phyloP scores from a whole-genome alignment of 768 basidiomycete genomes.

The Mycena crocata region DNA sequence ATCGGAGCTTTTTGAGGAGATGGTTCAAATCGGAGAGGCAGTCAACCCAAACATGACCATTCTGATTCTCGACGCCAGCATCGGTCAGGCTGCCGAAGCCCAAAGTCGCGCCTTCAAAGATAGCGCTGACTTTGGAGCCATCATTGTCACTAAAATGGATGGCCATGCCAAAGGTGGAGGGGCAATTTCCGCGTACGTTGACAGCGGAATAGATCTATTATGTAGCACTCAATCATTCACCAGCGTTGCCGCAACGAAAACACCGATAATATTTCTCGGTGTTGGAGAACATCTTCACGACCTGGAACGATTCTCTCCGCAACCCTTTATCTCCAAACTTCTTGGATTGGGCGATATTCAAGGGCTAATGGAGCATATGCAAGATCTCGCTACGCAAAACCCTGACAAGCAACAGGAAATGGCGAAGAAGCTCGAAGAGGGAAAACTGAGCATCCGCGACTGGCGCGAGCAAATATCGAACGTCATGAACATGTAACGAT shows the following conservation, averaged over 20 bases:
- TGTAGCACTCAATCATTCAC: constrained; percentile 11
- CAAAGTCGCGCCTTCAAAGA: constrained; percentile 98
- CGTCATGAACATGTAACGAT: constrained; percentile 95
- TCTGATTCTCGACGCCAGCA: constrained; percentile 95
- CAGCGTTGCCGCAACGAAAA: constrained; percentile 98
- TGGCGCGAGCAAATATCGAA: constrained; percentile 98
- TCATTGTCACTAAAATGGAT: constrained; percentile 99
- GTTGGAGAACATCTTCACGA: constrained; percentile 98
- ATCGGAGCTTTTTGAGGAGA: constrained; percentile 95
- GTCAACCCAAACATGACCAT: constrained; percentile 98
- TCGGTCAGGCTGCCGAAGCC: constrained; percentile 98
- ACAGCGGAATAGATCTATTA: not conserved
- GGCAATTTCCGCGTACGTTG: constrained; percentile 95
- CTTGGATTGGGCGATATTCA: constrained; percentile 97
- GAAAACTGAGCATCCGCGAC: constrained; percentile 95
- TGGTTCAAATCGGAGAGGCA: constrained; percentile 95
- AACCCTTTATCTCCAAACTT: constrained; percentile 97
- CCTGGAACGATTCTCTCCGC: constrained; percentile 94
- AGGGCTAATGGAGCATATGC: constrained; percentile 98
- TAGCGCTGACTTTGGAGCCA: constrained; percentile 96
- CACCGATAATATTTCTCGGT: constrained; percentile 98
- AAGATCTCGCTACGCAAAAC: constrained; percentile 92
- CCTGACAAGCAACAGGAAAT: constrained; percentile 98
- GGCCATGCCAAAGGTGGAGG: constrained; percentile 99
- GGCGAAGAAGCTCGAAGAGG: constrained; percentile 97